These are phyloP conservation scores for Avena atlantica DNA, from an alignment of 176 grass and related monocot genomes.

Conservation along the genomic window DNA sequence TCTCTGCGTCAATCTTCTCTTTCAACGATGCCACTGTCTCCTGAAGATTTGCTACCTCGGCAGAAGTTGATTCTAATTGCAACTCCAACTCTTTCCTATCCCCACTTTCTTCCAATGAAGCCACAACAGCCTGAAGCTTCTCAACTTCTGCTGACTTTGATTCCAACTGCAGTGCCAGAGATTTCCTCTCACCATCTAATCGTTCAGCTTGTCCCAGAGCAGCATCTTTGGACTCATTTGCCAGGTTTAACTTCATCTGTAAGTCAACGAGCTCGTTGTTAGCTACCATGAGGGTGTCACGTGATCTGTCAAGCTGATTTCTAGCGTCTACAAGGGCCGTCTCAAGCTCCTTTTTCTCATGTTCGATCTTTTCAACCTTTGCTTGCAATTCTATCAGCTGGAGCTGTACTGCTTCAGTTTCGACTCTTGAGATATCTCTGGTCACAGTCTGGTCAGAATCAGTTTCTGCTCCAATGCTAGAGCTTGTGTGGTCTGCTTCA, in stretches of 20 bases:
- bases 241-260: constrained; percentile 65
- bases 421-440: constrained; percentile 42
- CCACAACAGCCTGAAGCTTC: constrained; percentile 52
- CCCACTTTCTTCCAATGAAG: constrained; percentile 54
- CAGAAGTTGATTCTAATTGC: constrained; percentile 60
- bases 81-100: constrained; percentile 61
- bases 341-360: constrained; percentile 70
- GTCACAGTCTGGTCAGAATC: constrained; percentile 54
- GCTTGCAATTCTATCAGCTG: constrained; percentile 48
- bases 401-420: constrained; percentile 54
- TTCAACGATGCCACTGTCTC: constrained; percentile 59
- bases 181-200: constrained; percentile 57
- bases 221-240: constrained; percentile 56
- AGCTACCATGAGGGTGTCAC: constrained; percentile 51
- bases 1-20: constrained; percentile 62
- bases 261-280: constrained; percentile 69
- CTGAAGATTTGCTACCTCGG: constrained; percentile 56
- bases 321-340: constrained; percentile 61
- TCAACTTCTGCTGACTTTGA: constrained; percentile 54
- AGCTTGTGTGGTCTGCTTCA: constrained; percentile 53
- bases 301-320: constrained; percentile 57
- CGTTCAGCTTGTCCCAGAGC: constrained; percentile 51
- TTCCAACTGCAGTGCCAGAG: constrained; percentile 60
- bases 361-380: constrained; percentile 64
- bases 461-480: constrained; percentile 54